A percentile compares a stretch with the other conserved stretches of the same genome.
These are phyloP conservation scores for Leccinum subgranulosum DNA, from an alignment of 768 basidiomycete species.

Conservation along the genomic window DNA sequence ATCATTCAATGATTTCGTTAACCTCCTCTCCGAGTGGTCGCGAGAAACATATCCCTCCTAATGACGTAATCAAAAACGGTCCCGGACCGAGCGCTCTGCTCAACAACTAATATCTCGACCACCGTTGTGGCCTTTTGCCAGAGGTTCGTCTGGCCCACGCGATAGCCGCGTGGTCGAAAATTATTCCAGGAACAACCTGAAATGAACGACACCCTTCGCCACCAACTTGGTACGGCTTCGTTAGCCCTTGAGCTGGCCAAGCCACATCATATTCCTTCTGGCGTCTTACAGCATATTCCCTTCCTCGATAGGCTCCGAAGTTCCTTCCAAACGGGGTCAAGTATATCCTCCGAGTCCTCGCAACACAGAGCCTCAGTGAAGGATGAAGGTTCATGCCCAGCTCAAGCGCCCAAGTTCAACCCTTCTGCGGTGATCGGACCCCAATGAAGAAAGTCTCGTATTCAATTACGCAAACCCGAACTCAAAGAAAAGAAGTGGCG, in stretches of 20 bases:
- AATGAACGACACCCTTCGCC: background rate
- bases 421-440: conserved; percentile 9
- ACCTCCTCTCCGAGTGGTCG: background rate
- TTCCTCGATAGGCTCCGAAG: background rate
- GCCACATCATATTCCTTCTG: background rate
- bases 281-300: background rate
- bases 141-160: conserved; percentile 1
- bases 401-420: background rate
- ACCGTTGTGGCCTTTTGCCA: background rate
- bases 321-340: background rate
- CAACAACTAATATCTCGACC: too few relatives aligned
- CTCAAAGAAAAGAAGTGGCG: background rate
- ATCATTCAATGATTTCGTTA: background rate
- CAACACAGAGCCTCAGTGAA: background rate
- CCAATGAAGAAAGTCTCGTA: conserved; percentile 11
- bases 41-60: background rate
- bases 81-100: background rate
- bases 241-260: background rate
- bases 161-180: conserved; percentile 7
- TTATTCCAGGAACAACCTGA: background rate
- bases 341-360: background rate
- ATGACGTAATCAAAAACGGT: conserved; percentile 7
- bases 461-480: background rate
- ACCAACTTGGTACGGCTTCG: background rate
- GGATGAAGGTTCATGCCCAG: background rate